phyloP scores from a whole-genome alignment of 2,329 filamentous ascomycete genomes.

The Aspergillus piperis region DNA sequence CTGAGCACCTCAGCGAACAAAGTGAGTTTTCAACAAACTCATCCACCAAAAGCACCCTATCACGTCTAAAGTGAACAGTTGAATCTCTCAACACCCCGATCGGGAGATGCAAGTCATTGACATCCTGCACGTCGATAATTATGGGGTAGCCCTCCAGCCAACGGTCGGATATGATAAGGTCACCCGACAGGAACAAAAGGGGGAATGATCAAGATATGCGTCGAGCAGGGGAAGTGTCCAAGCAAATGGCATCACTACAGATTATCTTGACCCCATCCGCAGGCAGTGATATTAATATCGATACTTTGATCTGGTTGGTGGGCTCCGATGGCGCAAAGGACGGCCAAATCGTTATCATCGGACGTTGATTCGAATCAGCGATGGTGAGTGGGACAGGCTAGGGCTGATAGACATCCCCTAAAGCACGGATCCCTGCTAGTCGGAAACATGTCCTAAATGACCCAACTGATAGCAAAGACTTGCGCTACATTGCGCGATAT shows the following conservation, averaged over 20 bases:
- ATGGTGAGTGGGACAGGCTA: background rate
- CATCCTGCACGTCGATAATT: background rate
- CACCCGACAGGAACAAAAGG: background rate
- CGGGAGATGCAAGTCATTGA: background rate
- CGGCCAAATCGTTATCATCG: slow-evolving; percentile 3
- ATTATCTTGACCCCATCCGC: slow-evolving; percentile 1
- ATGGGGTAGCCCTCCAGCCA: background rate
- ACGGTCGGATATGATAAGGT: background rate
- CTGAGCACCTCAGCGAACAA: no score
- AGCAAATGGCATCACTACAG: slow-evolving; percentile 2
- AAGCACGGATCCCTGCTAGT: background rate
- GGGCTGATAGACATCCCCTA: background rate
- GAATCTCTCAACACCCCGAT: background rate
- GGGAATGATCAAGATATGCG: no score
- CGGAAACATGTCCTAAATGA: background rate
- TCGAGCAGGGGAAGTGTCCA: no score
- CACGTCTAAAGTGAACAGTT: background rate
- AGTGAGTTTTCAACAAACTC: no score
- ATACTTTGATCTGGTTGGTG: background rate
- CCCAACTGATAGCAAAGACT: background rate
- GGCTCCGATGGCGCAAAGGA: slow-evolving; percentile 3
- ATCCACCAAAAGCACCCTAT: background rate
- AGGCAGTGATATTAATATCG: background rate
- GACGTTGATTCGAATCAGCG: background rate
- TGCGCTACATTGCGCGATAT: background rate